These are phyloP conservation scores for Draba incana DNA, from an alignment of 345 rosid genomes.

Conservation along the genomic window DNA sequence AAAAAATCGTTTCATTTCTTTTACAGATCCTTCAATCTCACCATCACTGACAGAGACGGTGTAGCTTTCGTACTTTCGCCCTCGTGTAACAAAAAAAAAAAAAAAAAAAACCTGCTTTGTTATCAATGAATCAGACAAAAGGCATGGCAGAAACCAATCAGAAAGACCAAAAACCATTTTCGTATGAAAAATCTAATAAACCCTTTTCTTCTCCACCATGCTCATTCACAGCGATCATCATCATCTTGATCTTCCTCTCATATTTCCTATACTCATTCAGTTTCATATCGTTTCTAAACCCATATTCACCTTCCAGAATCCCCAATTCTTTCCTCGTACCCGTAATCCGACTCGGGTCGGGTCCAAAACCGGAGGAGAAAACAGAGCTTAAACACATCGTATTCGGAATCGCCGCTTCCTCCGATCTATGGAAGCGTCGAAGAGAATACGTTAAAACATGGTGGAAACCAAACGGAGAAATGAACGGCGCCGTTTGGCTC, in stretches of 20 bases:
- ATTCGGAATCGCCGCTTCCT: slow-evolving; percentile 68
- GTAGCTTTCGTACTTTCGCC: slow-evolving; percentile 3
- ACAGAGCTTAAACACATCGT: slow-evolving; percentile 59
- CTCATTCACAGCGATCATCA: slow-evolving; percentile 39
- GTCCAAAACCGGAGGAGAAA: slow-evolving; percentile 17
- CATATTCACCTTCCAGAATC: slow-evolving; percentile 36
- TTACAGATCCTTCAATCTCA: slow-evolving; percentile 25
- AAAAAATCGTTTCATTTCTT: background rate
- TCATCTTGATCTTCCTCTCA: slow-evolving; percentile 43
- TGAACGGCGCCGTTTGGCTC: slow-evolving; percentile 79
- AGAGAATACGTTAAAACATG: slow-evolving; percentile 67
- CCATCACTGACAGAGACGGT: background rate
- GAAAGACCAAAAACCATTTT: slow-evolving; percentile 28
- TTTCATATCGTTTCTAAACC: slow-evolving; percentile 49
- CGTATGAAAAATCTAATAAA: slow-evolving; percentile 32
- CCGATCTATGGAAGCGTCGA: slow-evolving; percentile 57
- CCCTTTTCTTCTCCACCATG: slow-evolving; percentile 24
- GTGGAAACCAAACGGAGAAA: slow-evolving; percentile 59
- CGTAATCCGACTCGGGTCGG: slow-evolving; percentile 41
- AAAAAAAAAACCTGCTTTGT: background rate
- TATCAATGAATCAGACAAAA: background rate
- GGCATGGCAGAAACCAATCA: slow-evolving; percentile 34
- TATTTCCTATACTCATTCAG: slow-evolving; percentile 52
- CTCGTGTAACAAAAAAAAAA: background rate
- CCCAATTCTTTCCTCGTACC: slow-evolving; percentile 35